phyloP scores from a whole-genome alignment of 2,329 filamentous ascomycete genomes.

The Cryphonectria parasitica region DNA sequence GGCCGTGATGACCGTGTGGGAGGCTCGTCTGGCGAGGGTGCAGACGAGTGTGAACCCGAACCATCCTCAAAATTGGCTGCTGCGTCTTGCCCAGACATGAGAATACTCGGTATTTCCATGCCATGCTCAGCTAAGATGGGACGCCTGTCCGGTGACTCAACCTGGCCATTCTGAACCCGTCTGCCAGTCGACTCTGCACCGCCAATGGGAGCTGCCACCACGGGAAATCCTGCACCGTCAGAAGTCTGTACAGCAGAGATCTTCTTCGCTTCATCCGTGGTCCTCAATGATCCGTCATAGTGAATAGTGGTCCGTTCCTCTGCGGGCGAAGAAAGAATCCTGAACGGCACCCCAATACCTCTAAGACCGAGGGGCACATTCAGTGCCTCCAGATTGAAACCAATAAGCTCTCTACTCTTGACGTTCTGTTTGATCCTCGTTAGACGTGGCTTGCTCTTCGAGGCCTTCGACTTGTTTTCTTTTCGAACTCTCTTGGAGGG shows the following conservation, averaged over 20 bases:
- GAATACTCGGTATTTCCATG: not conserved
- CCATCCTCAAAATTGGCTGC: not conserved
- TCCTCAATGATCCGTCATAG: not conserved
- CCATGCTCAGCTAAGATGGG: not conserved
- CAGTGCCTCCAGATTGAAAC: constrained; percentile 36
- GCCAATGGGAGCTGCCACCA: not conserved
- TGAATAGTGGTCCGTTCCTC: not conserved
- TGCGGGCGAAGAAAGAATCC: constrained; percentile 29
- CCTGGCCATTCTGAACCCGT: not conserved
- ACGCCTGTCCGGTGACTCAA: not conserved
- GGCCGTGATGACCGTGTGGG: not conserved
- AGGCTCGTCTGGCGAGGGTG: not conserved
- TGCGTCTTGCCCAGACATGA: not conserved
- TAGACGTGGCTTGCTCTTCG: constrained; percentile 39
- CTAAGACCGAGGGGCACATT: constrained; percentile 25
- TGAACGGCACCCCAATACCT: constrained; percentile 26
- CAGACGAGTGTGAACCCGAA: not conserved
- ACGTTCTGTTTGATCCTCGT: constrained; percentile 48
- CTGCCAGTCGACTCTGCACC: not conserved
- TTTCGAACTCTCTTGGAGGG: constrained; percentile 11
- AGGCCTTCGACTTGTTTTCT: not conserved
- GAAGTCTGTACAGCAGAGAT: not conserved
- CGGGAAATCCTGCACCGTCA: no score
- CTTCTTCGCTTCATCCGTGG: not conserved
- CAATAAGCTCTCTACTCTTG: constrained; percentile 53